Conservation (phyloP, 1,284 basidiomycete genomes). For the Apiotrichum domesticum region DNA sequence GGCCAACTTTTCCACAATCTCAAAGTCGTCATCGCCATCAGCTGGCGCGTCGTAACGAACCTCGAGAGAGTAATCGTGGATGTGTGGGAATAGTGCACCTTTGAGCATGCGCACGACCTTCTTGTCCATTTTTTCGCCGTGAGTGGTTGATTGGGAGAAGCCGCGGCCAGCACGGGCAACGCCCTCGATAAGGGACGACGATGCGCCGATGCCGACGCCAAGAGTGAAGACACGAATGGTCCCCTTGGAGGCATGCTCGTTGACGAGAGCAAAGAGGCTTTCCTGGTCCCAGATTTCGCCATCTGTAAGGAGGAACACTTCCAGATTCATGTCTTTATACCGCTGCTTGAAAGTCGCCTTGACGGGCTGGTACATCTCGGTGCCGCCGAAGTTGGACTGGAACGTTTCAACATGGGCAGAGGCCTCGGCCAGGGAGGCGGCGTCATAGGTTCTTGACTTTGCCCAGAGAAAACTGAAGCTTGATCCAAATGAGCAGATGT, state of each 20-base stretch:
- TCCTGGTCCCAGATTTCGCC: slow-evolving; percentile 28
- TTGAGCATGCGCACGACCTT: slow-evolving; percentile 19
- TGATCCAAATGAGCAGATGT: slow-evolving; percentile 26
- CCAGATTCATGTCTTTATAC: slow-evolving; percentile 16
- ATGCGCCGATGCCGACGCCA: slow-evolving; percentile 22
- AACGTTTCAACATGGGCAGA: slow-evolving; percentile 17
- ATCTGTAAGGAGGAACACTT: slow-evolving; percentile 32
- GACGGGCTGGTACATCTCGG: slow-evolving; percentile 23
- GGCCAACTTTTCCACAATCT: slow-evolving; percentile 11
- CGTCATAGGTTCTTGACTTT: slow-evolving; percentile 4
- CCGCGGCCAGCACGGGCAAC: slow-evolving; percentile 12
- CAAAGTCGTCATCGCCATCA: slow-evolving; percentile 16
- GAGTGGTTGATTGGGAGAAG: slow-evolving; percentile 8
- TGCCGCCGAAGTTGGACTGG: slow-evolving; percentile 22
- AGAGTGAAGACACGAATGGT: slow-evolving; percentile 24
- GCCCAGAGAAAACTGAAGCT: slow-evolving; percentile 7
- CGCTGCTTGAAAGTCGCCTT: slow-evolving; percentile 16
- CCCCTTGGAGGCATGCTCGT: slow-evolving; percentile 3
- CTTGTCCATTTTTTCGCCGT: slow-evolving; percentile 14
- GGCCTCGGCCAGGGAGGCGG: slow-evolving; percentile 18
- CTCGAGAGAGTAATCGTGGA: slow-evolving; percentile 11
- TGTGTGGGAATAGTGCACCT: slow-evolving; percentile 11
- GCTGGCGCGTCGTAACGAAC: slow-evolving; percentile 5
- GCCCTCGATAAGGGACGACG: slow-evolving; percentile 12
- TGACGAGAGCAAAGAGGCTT: slow-evolving; percentile 8